Conservation (phyloP, 78 protist genomes). For the Dictyostelium intermedium region DNA sequence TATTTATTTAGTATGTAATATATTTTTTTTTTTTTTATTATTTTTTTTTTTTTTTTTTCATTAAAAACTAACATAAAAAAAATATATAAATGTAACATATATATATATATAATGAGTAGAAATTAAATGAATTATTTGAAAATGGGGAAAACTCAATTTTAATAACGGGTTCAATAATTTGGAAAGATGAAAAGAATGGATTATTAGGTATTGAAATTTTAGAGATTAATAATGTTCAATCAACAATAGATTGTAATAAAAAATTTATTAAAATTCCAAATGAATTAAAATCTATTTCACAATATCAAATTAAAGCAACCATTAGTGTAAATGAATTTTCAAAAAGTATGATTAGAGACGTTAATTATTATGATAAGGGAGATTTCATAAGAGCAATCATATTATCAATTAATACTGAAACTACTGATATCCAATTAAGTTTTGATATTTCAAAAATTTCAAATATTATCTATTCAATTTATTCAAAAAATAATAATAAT, state of each 20-base stretch:
- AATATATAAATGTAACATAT: neutral
- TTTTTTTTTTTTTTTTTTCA: neutral
- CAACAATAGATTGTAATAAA: neutral
- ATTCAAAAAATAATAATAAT: neutral
- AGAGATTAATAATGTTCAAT: neutral
- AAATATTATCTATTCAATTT: neutral
- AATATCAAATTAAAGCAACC: neutral
- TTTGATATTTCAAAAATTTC: conserved; percentile 3
- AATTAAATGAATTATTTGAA: neutral
- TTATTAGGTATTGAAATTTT: neutral
- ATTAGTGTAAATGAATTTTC: neutral
- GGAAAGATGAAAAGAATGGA: neutral
- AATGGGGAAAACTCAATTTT: neutral
- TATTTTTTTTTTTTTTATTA: neutral
- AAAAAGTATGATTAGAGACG: neutral
- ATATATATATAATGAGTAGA: neutral
- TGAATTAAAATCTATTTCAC: neutral
- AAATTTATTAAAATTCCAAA: neutral
- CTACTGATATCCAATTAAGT: neutral
- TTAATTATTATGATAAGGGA: conserved; percentile 1
- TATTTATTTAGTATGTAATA: neutral
- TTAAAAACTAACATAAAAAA: neutral
- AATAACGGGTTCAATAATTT: neutral
- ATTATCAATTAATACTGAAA: neutral
- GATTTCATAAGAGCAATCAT: neutral